These are phyloP conservation scores for Begonia masoniana DNA, from an alignment of 306 rosid genomes.

Conservation along the genomic window DNA sequence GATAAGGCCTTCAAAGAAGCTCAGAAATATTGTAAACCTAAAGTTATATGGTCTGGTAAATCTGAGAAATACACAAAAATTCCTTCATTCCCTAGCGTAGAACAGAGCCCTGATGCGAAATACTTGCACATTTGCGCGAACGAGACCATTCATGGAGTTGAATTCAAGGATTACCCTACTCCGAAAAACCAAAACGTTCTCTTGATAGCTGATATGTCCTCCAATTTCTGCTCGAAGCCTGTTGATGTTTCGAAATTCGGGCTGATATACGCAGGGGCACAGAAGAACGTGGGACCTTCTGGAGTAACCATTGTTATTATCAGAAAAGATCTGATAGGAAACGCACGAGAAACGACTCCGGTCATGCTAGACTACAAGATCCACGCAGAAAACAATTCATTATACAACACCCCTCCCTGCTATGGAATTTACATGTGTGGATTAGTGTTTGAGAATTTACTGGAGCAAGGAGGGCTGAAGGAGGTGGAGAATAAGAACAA, in stretches of 20 bases:
- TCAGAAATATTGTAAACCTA: slow-evolving; percentile 55
- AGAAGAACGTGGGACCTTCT: slow-evolving; percentile 93
- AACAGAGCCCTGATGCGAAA: slow-evolving; percentile 47
- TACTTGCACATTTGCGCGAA: slow-evolving; percentile 76
- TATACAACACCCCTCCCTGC: slow-evolving; percentile 92
- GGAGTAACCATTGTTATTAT: slow-evolving; percentile 88
- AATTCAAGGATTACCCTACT: slow-evolving; percentile 66
- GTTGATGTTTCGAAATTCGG: slow-evolving; percentile 82
- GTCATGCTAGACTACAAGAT: slow-evolving; percentile 89
- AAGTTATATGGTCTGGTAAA: slow-evolving; percentile 82
- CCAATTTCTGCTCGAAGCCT: slow-evolving; percentile 90
- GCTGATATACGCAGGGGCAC: slow-evolving; percentile 82
- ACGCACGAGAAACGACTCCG: slow-evolving; percentile 58
- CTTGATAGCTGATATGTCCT: slow-evolving; percentile 84
- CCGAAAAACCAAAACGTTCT: slow-evolving; percentile 32
- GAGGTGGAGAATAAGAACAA: slow-evolving; percentile 87
- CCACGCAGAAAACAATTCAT: slow-evolving; percentile 69
- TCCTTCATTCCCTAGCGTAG: slow-evolving; percentile 44
- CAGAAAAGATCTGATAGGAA: slow-evolving; percentile 76
- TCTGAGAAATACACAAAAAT: slow-evolving; percentile 70
- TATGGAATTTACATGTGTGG: slow-evolving; percentile 89
- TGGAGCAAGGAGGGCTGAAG: slow-evolving; percentile 75
- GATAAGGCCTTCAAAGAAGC: slow-evolving; percentile 92
- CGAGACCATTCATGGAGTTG: slow-evolving; percentile 94
- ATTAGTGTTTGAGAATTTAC: slow-evolving; percentile 75